Base-by-base conservation (phyloP, 371 early-diverging fungal genomes). In the Coemansia sp. region DNA sequence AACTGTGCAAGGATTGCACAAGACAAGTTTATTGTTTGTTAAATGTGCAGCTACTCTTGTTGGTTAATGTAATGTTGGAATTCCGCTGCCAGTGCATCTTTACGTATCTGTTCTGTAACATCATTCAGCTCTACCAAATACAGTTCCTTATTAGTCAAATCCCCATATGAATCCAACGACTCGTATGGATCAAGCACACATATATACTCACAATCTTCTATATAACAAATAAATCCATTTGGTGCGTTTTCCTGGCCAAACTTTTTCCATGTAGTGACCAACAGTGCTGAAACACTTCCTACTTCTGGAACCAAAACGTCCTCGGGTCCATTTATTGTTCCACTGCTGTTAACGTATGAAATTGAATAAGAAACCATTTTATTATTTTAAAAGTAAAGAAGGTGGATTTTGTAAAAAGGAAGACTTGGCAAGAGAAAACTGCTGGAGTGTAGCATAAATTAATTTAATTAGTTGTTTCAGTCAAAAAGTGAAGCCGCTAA, bases 261-360 rank as follows among this genome's bases (percentile, higher is more conserved):
- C n/a, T 41, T 41, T n/a, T 13, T 41, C 44, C 15, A 41, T n/a
- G 44, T 15, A 41, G n/a, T 6, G 6, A 1, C 15, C 6, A 41
- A 41, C 5, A 41, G 5, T 1, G 15, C 44, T 12, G n/a, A 41
- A 41, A 41, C 44, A 15, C n/a, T n/a, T 5, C 44, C 44, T 3
- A 15, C 15, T 15, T n/a, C 44, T 41, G 44, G 44, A 41, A 41
- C 44, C n/a, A 41, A 41, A 0, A n/a, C 15, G 29, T 32, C 15
- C 1, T 11, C 88, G 88, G 46, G 85, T 82, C 0, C 49, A n/a
- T 17, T n/a, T 8, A 41, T n/a, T 3, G 4, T 8, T 12, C 26
- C 53, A 24, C 3, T 4, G 4, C 24, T 24, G 9, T 19, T 26
- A 5, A 5, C 53, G 12, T 13, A 11, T 3, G 53, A 1, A 19